phyloP scores from a whole-genome alignment of 345 rosid genomes.

The Limnanthes douglasii region DNA sequence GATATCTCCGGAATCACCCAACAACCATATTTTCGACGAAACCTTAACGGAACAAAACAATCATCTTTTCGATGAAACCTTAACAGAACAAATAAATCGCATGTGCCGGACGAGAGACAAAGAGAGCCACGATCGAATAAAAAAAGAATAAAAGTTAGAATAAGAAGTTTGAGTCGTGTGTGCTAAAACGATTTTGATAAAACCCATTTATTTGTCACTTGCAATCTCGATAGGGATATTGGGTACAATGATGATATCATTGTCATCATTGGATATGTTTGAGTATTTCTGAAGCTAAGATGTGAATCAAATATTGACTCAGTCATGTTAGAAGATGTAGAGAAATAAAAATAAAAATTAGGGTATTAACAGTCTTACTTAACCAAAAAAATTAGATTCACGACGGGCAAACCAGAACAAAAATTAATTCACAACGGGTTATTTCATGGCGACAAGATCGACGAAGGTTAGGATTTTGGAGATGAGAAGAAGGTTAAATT shows the following conservation, averaged over 20 bases:
- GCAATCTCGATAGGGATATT: slow-evolving; percentile 63
- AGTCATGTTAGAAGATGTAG: slow-evolving; percentile 16
- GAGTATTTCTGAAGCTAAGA: slow-evolving; percentile 12
- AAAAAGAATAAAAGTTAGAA: slow-evolving; percentile 11
- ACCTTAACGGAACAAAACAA: no score
- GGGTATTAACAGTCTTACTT: no score
- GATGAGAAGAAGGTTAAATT: no score
- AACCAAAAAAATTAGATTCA: no score
- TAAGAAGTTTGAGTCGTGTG: slow-evolving; percentile 27
- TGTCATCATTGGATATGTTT: slow-evolving; percentile 9
- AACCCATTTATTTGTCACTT: slow-evolving; percentile 79
- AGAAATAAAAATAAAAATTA: no score
- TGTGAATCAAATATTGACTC: slow-evolving; percentile 22
- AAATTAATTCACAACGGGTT: no score
- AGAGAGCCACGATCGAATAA: slow-evolving; percentile 15
- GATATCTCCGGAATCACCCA: slow-evolving; percentile 14
- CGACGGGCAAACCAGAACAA: no score
- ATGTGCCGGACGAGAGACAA: slow-evolving; percentile 7
- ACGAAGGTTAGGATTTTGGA: no score
- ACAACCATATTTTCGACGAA: slow-evolving; percentile 24
- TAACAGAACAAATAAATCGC: slow-evolving; percentile 28
- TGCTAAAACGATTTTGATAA: slow-evolving; percentile 48
- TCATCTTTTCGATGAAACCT: no score
- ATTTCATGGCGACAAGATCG: no score
- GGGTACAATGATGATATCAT: slow-evolving; percentile 6